Evolutionary conservation across 306 rosid species (phyloP).

Genomic region (Quercus glauca): DNA sequence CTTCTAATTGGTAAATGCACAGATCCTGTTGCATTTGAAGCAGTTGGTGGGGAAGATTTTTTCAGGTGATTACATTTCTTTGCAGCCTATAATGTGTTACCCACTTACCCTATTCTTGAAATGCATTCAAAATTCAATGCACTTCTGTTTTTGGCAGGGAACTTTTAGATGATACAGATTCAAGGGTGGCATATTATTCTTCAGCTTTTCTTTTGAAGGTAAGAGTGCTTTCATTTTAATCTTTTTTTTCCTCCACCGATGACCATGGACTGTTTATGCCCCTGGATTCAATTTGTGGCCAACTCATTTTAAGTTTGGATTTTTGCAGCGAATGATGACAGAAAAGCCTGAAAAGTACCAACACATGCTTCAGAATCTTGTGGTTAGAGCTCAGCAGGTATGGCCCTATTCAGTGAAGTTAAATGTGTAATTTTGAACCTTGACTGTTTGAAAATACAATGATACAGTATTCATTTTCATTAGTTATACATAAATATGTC

Average conservation of each 20-base stretch:
- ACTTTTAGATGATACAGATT: slow-evolving; percentile 95
- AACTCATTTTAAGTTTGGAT: slow-evolving; percentile 18
- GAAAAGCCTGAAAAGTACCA: slow-evolving; percentile 96
- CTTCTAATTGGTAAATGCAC: slow-evolving; percentile 97
- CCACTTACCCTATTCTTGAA: slow-evolving; percentile 9
- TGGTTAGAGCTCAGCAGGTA: slow-evolving; percentile 99
- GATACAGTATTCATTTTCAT: background rate
- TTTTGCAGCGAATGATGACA: slow-evolving; percentile 92
- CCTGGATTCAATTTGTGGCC: slow-evolving; percentile 11
- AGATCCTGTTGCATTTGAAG: slow-evolving; percentile 81
- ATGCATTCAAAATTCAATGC: background rate
- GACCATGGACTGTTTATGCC: slow-evolving; percentile 8
- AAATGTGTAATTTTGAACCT: background rate
- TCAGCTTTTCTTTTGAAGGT: slow-evolving; percentile 98
- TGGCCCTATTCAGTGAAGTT: slow-evolving; percentile 21
- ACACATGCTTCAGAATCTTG: slow-evolving; percentile 90
- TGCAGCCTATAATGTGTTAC: slow-evolving; percentile 4
- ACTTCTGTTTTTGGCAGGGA: slow-evolving; percentile 54
- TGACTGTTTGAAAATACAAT: slow-evolving; percentile 3
- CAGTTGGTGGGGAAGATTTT: slow-evolving; percentile 82
- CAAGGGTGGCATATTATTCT: slow-evolving; percentile 95
- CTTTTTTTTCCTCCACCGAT: slow-evolving; percentile 20
- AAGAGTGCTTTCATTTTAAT: slow-evolving; percentile 29
- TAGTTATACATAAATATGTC: background rate
- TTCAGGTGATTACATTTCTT: slow-evolving; percentile 66